These are phyloP conservation scores for Pontederia crassipes DNA, from an alignment of 176 grass and related monocot species.

Conservation along the genomic window DNA sequence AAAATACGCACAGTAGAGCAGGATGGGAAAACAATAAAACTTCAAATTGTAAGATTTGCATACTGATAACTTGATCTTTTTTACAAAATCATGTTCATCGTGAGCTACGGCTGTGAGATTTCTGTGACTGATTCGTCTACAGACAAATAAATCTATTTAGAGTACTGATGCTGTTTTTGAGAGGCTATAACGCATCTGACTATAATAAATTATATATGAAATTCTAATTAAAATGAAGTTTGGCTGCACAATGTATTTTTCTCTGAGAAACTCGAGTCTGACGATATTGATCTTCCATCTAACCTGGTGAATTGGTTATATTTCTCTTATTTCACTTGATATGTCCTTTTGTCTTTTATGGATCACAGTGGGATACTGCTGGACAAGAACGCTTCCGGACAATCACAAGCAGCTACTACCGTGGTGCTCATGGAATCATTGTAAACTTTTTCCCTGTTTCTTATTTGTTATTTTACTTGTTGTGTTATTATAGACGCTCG, in stretches of 20 bases:
- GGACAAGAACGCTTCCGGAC: slow-evolving; percentile 21
- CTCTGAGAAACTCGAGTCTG: background rate
- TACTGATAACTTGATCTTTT: background rate
- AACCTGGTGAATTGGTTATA: background rate
- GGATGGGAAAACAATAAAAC: slow-evolving; percentile 20
- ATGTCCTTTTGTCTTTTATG: background rate
- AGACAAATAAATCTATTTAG: too few relatives aligned
- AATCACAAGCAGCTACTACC: slow-evolving; percentile 23
- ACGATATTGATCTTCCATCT: background rate
- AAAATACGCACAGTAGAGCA: slow-evolving; percentile 23
- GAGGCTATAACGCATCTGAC: too few relatives aligned
- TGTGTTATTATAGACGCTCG: background rate
- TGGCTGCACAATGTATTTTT: too few relatives aligned
- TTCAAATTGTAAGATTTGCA: slow-evolving; percentile 16
- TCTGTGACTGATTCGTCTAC: background rate
- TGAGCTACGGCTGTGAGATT: background rate
- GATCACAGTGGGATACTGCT: slow-evolving; percentile 18
- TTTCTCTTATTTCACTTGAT: background rate
- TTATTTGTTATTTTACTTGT: background rate
- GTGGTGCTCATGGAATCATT: slow-evolving; percentile 20
- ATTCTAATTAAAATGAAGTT: too few relatives aligned
- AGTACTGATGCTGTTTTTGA: too few relatives aligned
- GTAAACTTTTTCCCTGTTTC: background rate
- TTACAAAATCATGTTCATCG: too few relatives aligned
- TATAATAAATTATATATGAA: too few relatives aligned